Evolutionary conservation across 2,329 filamentous ascomycete genomes (phyloP).

Genomic region (Diplocarpon rosae): DNA sequence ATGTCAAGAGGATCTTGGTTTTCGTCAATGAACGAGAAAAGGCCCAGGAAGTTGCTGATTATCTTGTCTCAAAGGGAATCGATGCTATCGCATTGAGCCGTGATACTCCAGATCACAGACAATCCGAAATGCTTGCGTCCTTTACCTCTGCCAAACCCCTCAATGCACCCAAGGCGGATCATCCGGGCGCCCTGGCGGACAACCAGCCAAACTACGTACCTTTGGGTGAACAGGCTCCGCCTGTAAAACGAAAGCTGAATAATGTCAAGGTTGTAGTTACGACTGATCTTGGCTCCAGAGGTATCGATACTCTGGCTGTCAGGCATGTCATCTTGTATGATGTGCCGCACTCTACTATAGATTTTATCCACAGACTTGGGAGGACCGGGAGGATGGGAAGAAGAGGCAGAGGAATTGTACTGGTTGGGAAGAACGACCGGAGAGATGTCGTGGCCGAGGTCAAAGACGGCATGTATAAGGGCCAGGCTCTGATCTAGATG

Average conservation of each 20-base stretch:
- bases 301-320: constrained; percentile 88
- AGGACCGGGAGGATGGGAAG: constrained; percentile 87
- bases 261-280: constrained; percentile 89
- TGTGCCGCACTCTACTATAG: constrained; percentile 94
- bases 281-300: constrained; percentile 83
- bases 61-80: constrained; percentile 74
- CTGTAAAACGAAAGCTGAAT: constrained; percentile 34
- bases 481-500: constrained; percentile 58
- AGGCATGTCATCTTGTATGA: constrained; percentile 90
- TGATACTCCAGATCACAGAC: constrained; percentile 68
- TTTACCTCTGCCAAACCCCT: constrained; percentile 48
- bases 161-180: constrained; percentile 26
- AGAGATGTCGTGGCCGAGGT: constrained; percentile 88
- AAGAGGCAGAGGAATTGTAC: constrained; percentile 76
- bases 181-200: constrained; percentile 31
- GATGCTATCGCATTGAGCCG: constrained; percentile 77
- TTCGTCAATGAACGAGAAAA: constrained; percentile 96
- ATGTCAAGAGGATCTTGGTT: constrained; percentile 78
- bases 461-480: constrained; percentile 77
- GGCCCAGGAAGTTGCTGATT: constrained; percentile 69
- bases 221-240: constrained; percentile 18
- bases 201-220: constrained; percentile 28
- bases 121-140: constrained; percentile 62
- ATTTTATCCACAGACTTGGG: constrained; percentile 94
- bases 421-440: constrained; percentile 81